phyloP scores from a whole-genome alignment of 768 basidiomycete genomes.

The Coprinellus aureogranulatus region DNA sequence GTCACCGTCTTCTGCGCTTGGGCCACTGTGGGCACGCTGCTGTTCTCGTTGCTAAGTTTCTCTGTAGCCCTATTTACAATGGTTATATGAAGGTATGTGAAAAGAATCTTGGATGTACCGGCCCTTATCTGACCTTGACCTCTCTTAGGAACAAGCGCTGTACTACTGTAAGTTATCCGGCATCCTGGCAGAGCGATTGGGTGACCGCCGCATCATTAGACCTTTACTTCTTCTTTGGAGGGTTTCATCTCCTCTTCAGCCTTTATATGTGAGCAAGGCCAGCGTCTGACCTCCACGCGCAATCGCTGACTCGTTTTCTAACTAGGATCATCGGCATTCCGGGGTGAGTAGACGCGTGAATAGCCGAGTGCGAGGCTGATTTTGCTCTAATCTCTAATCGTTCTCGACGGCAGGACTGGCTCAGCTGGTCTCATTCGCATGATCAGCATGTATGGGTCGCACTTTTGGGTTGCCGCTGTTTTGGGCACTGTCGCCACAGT shows the following conservation, averaged over 20 bases:
- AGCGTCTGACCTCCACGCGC: slow-evolving; percentile 22
- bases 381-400: slow-evolving; percentile 12
- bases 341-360: slow-evolving; percentile 41
- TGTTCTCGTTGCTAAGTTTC: slow-evolving; percentile 10
- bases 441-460: slow-evolving; percentile 71
- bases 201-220: slow-evolving; percentile 50
- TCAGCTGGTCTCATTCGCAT: slow-evolving; percentile 94
- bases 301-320: slow-evolving; percentile 29
- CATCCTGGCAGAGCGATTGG: too few species aligned
- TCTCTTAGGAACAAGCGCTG: slow-evolving; percentile 78
- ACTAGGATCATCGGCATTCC: slow-evolving; percentile 91
- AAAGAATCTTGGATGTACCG: slow-evolving; percentile 13
- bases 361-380: slow-evolving; percentile 31
- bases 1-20: slow-evolving; percentile 23
- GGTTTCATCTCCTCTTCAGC: slow-evolving; percentile 91
- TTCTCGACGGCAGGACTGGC: slow-evolving; percentile 63
- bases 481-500: slow-evolving; percentile 77
- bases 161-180: slow-evolving; percentile 89
- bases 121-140: slow-evolving; percentile 18
- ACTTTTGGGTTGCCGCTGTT: slow-evolving; percentile 76
- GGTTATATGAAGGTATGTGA: slow-evolving; percentile 88
- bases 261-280: slow-evolving; percentile 73
- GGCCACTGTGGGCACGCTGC: slow-evolving; percentile 5
- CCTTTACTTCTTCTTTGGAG: slow-evolving; percentile 94
- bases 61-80: slow-evolving; percentile 85